phyloP scores from a whole-genome alignment of 441 rosid species.

The Adansonia rubrostipa region DNA sequence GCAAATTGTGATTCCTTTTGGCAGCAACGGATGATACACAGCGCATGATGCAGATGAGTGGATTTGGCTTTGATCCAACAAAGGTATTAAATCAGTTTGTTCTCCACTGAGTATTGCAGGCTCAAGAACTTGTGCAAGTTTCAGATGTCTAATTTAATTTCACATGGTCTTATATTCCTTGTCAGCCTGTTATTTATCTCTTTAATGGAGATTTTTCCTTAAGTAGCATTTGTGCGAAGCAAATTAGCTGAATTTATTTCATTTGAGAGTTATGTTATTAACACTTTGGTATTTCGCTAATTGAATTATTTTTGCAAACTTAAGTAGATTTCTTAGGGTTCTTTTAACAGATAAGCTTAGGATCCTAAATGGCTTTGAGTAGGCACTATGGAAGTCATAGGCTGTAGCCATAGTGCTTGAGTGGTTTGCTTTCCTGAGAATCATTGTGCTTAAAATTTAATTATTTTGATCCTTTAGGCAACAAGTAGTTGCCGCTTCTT shows the following conservation, averaged over 20 bases:
- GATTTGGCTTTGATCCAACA: slow-evolving; percentile 87
- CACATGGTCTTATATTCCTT: slow-evolving; percentile 8
- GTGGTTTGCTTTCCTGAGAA: not conserved
- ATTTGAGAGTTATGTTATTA: not conserved
- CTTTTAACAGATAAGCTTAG: not conserved
- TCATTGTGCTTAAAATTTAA: not conserved
- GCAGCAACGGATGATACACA: slow-evolving; percentile 93
- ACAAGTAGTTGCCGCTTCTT: not conserved
- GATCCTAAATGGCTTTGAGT: not conserved
- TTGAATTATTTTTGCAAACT: not conserved
- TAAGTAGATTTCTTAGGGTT: not conserved
- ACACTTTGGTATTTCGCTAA: not conserved
- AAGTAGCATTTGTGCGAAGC: not conserved
- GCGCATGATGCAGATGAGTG: slow-evolving; percentile 99
- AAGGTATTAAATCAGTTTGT: slow-evolving; percentile 54
- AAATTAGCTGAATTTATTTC: not conserved
- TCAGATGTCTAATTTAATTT: not conserved
- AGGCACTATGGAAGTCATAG: not conserved
- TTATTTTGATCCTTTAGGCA: not conserved
- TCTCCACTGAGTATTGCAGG: slow-evolving; percentile 22
- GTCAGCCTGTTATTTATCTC: not conserved
- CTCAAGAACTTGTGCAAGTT: not conserved
- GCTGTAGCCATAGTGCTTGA: not conserved
- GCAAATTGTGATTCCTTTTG: slow-evolving; percentile 20
- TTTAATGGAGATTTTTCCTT: not conserved